These are phyloP conservation scores for Micractinium sp. DNA, from an alignment of 139 green algal genomes.

Conservation along the genomic window DNA sequence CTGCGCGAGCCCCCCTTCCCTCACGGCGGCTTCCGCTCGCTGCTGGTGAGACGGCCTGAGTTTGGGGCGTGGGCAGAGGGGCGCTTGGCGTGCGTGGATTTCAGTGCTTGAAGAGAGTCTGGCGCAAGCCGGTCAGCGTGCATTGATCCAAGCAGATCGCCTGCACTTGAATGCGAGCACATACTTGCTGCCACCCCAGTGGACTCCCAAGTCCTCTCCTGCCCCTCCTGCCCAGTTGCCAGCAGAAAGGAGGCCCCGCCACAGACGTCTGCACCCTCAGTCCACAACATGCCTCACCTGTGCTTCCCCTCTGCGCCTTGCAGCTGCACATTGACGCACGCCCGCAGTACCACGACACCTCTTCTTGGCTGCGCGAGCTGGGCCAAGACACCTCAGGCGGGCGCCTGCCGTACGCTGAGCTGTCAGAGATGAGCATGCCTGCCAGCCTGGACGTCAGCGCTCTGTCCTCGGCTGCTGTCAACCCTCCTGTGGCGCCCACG, in stretches of 20 bases:
- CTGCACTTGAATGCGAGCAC: too few species aligned
- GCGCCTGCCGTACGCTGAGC: not conserved
- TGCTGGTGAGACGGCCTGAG: not conserved
- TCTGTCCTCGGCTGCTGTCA: not conserved
- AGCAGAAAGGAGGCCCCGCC: not conserved
- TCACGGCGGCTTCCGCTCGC: not conserved
- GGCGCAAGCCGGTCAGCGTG: too few species aligned
- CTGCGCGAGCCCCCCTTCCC: not conserved
- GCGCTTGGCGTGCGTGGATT: not conserved
- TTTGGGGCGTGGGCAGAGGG: not conserved
- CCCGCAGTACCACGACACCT: not conserved
- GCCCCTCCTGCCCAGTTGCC: not conserved
- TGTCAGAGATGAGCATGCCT: not conserved
- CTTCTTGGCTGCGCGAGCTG: not conserved
- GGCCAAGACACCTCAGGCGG: not conserved
- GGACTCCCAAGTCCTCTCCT: too few species aligned
- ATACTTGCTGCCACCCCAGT: too few species aligned
- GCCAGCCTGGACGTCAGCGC: constrained; percentile 1
- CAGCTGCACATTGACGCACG: not conserved
- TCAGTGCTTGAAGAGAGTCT: not conserved
- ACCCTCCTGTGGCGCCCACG: too few species aligned
- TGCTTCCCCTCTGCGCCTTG: not conserved
- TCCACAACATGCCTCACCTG: not conserved
- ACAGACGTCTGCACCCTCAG: not conserved
- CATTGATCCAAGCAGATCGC: too few species aligned